Conservation (phyloP, 2,329 filamentous ascomycete genomes). For the Rhinocladiella similis region DNA sequence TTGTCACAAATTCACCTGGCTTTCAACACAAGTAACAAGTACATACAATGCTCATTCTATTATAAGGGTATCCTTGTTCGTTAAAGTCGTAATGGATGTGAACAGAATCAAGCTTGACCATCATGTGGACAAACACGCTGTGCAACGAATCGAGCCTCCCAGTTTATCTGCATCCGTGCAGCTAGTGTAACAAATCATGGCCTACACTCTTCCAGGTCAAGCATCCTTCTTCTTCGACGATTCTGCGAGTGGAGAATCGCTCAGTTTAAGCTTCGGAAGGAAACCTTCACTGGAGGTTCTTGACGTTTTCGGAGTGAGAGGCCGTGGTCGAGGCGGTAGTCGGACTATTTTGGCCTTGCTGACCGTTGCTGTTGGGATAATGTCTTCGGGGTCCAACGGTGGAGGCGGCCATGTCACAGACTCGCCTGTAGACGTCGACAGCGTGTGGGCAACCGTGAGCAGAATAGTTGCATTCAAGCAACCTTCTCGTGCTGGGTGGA, state of each 20-base stretch:
- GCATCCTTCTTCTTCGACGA: neutral
- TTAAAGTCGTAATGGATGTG: neutral
- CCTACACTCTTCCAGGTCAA: neutral
- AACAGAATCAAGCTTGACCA: neutral
- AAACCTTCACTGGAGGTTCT: neutral
- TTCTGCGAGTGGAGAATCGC: neutral
- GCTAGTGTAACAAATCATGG: neutral
- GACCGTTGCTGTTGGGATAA: neutral
- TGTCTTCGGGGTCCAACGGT: constrained; percentile 12
- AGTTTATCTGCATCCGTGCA: neutral
- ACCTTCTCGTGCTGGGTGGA: constrained; percentile 91
- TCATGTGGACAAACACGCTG: no score
- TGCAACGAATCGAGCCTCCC: neutral
- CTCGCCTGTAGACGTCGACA: constrained; percentile 2
- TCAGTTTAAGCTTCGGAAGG: neutral
- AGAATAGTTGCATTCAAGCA: constrained; percentile 51
- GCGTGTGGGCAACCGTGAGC: constrained; percentile 14
- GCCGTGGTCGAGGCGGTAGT: neutral
- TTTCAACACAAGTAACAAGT: no score
- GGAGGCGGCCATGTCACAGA: constrained; percentile 10
- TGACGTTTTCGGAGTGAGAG: neutral
- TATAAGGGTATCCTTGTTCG: neutral
- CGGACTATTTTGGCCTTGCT: neutral
- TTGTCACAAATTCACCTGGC: no score
- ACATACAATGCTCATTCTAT: neutral